Percentiles rank a stretch among this genome's conserved stretches.
Evolutionary conservation across 1,139 yeast genomes (phyloP).

Genomic region (Protomyces lactucae-debilis): DNA sequence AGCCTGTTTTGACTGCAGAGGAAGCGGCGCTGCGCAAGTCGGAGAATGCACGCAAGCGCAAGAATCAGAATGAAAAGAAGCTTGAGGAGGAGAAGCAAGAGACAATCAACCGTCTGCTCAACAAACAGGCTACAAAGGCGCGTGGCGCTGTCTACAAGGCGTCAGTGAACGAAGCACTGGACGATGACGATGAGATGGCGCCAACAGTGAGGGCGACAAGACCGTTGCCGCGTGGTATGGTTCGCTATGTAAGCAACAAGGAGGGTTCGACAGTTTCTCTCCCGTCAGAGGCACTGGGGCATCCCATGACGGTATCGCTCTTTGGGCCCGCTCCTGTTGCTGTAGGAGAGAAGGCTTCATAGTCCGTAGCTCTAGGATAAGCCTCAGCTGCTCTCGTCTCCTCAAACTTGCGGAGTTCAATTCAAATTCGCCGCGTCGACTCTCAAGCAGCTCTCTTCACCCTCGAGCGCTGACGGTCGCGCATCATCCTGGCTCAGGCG

Average conservation of each 20-base stretch:
- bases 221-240: conserved; percentile 23
- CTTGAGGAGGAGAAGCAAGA: conserved; percentile 74
- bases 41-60: conserved; percentile 82
- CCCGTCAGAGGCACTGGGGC: conserved; percentile 9
- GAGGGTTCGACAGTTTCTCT: conserved; percentile 11
- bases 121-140: conserved; percentile 20
- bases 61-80: conserved; percentile 74
- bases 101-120: conserved; percentile 32
- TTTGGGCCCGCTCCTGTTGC: not conserved
- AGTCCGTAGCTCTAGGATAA: too few species aligned
- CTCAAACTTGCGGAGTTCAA: too few species aligned
- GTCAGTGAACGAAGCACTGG: conserved; percentile 11
- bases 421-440: too few species aligned
- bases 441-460: too few species aligned
- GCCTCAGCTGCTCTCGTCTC: too few species aligned
- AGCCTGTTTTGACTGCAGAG: conserved; percentile 66
- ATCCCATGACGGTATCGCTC: conserved; percentile 4
- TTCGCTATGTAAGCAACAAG: conserved; percentile 21
- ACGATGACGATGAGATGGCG: conserved; percentile 3
- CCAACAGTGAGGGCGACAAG: conserved; percentile 7
- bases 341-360: not conserved
- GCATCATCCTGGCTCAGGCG: too few species aligned
- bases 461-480: too few species aligned
- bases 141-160: conserved; percentile 11
- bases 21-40: conserved; percentile 76